Base-by-base conservation (phyloP, 345 rosid species). In the Eucalyptus globulus region DNA sequence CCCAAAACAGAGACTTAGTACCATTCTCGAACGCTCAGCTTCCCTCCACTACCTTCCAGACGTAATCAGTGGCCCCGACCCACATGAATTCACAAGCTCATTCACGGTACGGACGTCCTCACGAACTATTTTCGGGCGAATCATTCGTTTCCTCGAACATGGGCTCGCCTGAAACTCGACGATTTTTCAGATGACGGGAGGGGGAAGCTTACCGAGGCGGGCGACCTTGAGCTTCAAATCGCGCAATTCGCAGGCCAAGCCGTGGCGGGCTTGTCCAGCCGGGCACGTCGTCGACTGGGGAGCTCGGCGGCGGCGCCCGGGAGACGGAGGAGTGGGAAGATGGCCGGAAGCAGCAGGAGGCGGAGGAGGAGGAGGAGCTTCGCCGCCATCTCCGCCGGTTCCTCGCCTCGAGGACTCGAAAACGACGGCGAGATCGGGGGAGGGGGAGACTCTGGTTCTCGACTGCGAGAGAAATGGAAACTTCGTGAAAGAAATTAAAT, bases 201-300 rank as follows among this genome's bases (percentile, higher is more conserved):
- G 14, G 2, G 69, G 8, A 60, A 37, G 24, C 83, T 76, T 88
- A 95, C 98, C 98, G 50, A 95, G 91, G 88, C 92, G 93, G 87
- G 96, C 90, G 87, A 96, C 87, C 86, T 89, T 89, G 88, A 95
- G 93, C 92, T 92, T 94, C 88, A 96, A 92, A 6, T 93, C 92
- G 27, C 90, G 92, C 90, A 93, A 88, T 89, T 94, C 95, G 81
- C 67, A 69, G 88, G 90, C 85, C 87, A 94, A 65, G 31, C 87
- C 87, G 29, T 80, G 89, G 65, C 67, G 86, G 49, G 29, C 26
- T 50, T 81, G 87, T 49, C 11, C 86, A 50, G 21, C 44, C 31
- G 54, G 49, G 85, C 45, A 91, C 90, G 89, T 44, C 31, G 89
- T 56, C 60, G 85, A 26, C 87, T 88, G 91, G 29, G 87, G 14